Conservation (phyloP, 1,284 basidiomycete genomes). For the Microbotryum intermedium region DNA sequence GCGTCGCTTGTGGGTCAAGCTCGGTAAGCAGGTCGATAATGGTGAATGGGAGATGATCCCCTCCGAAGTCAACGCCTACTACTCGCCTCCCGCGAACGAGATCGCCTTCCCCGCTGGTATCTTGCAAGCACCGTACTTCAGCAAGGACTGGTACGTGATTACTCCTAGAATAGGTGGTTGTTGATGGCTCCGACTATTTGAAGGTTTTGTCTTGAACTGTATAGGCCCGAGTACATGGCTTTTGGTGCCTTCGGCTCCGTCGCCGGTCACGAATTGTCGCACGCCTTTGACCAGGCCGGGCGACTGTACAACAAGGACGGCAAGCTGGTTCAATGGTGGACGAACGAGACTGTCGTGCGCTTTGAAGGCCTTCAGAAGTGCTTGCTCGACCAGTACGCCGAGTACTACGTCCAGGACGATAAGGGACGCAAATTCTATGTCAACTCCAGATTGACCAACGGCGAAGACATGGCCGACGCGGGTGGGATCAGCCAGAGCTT, state of each 20-base stretch:
- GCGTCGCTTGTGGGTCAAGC: conserved; percentile 56
- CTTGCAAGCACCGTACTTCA: conserved; percentile 83
- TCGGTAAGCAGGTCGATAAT: conserved; percentile 63
- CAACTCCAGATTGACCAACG: conserved; percentile 48
- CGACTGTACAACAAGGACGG: conserved; percentile 52
- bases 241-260: conserved; percentile 87
- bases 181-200: not conserved
- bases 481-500: conserved; percentile 40
- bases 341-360: conserved; percentile 67
- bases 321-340: conserved; percentile 64
- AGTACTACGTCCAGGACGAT: conserved; percentile 29
- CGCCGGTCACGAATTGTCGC: conserved; percentile 81
- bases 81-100: conserved; percentile 70
- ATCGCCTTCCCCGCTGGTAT: conserved; percentile 97
- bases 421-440: conserved; percentile 33
- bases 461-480: conserved; percentile 61
- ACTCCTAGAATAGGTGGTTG: not conserved
- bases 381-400: conserved; percentile 78
- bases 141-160: conserved; percentile 53
- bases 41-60: conserved; percentile 83
- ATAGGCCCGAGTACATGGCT: conserved; percentile 72
- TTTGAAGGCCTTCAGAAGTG: conserved; percentile 80
- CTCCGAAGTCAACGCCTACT: conserved; percentile 64
- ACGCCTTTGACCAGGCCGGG: conserved; percentile 89
- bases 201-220: not conserved